Evolutionary conservation across 2,329 filamentous ascomycete species (phyloP).

Genomic region (Claviceps pazoutovae): DNA sequence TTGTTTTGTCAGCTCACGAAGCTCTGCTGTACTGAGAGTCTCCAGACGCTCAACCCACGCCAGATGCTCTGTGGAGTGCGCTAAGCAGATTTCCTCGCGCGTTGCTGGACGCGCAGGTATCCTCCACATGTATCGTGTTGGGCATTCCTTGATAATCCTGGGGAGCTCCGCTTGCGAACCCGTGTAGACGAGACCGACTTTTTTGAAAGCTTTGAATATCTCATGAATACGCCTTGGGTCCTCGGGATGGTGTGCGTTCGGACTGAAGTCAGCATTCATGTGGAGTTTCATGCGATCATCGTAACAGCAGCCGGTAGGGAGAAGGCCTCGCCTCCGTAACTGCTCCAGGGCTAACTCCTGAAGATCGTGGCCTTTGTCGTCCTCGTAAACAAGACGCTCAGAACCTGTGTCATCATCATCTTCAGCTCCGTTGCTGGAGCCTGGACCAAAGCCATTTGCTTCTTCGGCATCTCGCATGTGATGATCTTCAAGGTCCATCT

Average conservation of each 20-base stretch:
- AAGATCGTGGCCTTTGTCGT: conserved; percentile 21
- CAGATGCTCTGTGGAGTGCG: conserved; percentile 67
- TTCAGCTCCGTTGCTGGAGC: conserved; percentile 10
- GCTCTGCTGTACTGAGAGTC: conserved; percentile 42
- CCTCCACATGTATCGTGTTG: conserved; percentile 54
- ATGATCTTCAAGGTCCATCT: conserved; percentile 30
- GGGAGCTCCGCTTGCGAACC: conserved; percentile 41
- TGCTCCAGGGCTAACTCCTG: conserved; percentile 24
- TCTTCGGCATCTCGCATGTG: conserved; percentile 27
- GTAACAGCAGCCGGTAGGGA: conserved; percentile 71
- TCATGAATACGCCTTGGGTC: conserved; percentile 84
- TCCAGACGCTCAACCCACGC: conserved; percentile 55
- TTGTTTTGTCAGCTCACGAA: conserved; percentile 50
- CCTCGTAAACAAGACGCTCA: conserved; percentile 21
- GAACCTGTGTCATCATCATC: conserved; percentile 19
- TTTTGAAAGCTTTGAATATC: conserved; percentile 81
- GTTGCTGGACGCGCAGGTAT: conserved; percentile 70
- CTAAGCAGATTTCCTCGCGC: conserved; percentile 62
- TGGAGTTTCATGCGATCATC: conserved; percentile 94
- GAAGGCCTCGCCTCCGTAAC: conserved; percentile 30
- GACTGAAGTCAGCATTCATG: conserved; percentile 64
- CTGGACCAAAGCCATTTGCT: conserved; percentile 13
- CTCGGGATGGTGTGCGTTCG: conserved; percentile 76
- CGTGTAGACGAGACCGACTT: conserved; percentile 60
- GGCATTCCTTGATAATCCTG: conserved; percentile 35